Evolutionary conservation across 495 filamentous ascomycete genomes (phyloP), one percentile per base, ranked within the genome.

Genomic region (Aspergillus panamensis): DNA sequence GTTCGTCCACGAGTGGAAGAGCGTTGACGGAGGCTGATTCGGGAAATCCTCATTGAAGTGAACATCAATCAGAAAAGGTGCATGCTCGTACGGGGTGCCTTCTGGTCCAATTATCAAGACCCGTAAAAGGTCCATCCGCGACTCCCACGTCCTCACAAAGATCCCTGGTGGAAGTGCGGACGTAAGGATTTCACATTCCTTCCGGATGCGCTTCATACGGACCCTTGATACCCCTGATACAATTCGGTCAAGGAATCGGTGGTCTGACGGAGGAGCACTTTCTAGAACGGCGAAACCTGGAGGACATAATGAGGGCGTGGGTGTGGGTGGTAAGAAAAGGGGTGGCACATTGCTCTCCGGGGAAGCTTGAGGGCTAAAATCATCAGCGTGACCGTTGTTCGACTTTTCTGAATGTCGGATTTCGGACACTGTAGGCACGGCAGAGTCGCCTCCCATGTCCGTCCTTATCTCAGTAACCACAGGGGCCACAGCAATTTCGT

Each of bases 71-170:
- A 87, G 59, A 63, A 85, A 85, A 6, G 84, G 84, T 1, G 81
- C 81, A 60, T 79, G 71, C 59, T 82, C 84, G 59, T 87, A 87
- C 8, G 84, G 84, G 3, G 84, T 86, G 47, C 81, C 81, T 13
- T 69, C 60, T 3, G 84, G 81, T 3, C 84, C 84, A 50, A 86
- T 65, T 31, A 87, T 82, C 9, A 87, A 62, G 14, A 83, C 76
- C 16, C 84, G 79, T 13, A 85, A 50, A 16, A 86, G 71, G 60
- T 86, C 82, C 20, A 86, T 73, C 32, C 80, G 69, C 6, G 73
- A 73, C 56, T 85, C 82, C 82, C 81, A 87, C 6, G 82, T 78
- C 17, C 84, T 73, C 10, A 84, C 80, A 59, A 77, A 82, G 35
- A 86, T 81, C 1, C 77, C 80, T 8, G 76, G 64, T 0, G 83